Evolutionary conservation across 192 early-diverging fungal species (phyloP).

Genomic region (Backusella westeae): DNA sequence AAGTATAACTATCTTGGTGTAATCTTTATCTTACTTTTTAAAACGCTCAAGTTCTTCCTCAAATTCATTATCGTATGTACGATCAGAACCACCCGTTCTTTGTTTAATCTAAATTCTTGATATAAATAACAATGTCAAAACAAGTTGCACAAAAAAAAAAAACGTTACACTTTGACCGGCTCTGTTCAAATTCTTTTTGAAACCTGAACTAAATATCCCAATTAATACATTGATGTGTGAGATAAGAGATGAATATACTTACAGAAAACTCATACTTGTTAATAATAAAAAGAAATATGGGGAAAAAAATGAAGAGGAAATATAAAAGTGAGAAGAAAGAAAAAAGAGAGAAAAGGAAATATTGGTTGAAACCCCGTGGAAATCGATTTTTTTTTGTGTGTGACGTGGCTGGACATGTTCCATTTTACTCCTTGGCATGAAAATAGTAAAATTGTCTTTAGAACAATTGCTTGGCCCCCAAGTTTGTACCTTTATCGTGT

Average conservation of each 20-base stretch:
- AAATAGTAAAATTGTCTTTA: neutral
- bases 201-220: slow-evolving; percentile 57
- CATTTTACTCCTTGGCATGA: neutral
- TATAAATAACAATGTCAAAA: neutral
- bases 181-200: slow-evolving; percentile 80
- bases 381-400: neutral
- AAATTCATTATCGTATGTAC: slow-evolving; percentile 70
- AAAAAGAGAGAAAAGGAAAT: neutral
- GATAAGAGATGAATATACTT: neutral
- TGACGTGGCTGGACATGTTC: neutral
- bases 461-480: neutral
- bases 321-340: neutral
- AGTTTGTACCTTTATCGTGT: too few relatives aligned
- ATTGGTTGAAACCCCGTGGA: slow-evolving; percentile 5
- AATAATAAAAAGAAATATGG: neutral
- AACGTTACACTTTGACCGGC: slow-evolving; percentile 63
- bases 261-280: slow-evolving; percentile 1
- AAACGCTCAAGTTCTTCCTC: slow-evolving; percentile 40
- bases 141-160: neutral
- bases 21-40: slow-evolving; percentile 24
- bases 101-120: slow-evolving; percentile 53
- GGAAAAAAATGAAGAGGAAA: neutral
- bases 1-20: neutral
- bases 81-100: slow-evolving; percentile 72
- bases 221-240: neutral